These are phyloP conservation scores for Ascochyta fabae DNA, from an alignment of 2,329 filamentous ascomycete genomes.

Conservation along the genomic window DNA sequence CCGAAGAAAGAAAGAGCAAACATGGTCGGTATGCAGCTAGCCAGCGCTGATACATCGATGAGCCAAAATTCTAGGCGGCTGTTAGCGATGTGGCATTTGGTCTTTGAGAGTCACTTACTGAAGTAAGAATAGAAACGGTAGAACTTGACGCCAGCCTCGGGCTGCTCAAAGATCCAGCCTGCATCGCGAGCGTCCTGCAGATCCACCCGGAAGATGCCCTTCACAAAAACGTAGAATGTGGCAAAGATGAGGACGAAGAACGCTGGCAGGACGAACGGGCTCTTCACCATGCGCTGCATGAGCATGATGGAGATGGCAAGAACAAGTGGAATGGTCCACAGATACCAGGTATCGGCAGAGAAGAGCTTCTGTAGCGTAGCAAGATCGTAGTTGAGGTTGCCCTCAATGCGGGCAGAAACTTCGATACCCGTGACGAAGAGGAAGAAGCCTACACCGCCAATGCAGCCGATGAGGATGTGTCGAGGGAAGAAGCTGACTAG, in stretches of 20 bases:
- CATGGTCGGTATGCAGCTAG: conserved; percentile 91
- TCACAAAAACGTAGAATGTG: conserved; percentile 79
- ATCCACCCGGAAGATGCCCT: conserved; percentile 70
- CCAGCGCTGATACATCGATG: conserved; percentile 82
- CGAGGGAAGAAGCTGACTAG: conserved; percentile 96
- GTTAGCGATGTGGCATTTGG: not conserved
- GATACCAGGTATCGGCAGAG: conserved; percentile 72
- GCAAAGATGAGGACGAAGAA: conserved; percentile 83
- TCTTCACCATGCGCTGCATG: conserved; percentile 76
- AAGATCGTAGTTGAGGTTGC: conserved; percentile 81
- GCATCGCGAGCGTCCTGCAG: conserved; percentile 69
- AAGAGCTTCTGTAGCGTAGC: conserved; percentile 78
- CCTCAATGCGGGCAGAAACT: conserved; percentile 86
- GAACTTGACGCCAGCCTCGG: conserved; percentile 85
- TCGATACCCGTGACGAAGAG: conserved; percentile 90
- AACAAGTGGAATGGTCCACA: conserved; percentile 82
- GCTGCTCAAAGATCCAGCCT: conserved; percentile 93
- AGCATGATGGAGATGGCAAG: conserved; percentile 79
- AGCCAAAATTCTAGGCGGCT: conserved; percentile 70
- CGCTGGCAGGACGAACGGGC: conserved; percentile 82
- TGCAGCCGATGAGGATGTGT: conserved; percentile 95
- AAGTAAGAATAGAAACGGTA: conserved; percentile 98
- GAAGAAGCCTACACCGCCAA: conserved; percentile 96
- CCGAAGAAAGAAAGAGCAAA: conserved; percentile 97
- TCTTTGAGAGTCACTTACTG: conserved; percentile 61